A percentile compares a stretch with the other conserved stretches of the same genome.
Conservation (phyloP, 164 flowering plant species). For the Aristolochia contorta region DNA sequence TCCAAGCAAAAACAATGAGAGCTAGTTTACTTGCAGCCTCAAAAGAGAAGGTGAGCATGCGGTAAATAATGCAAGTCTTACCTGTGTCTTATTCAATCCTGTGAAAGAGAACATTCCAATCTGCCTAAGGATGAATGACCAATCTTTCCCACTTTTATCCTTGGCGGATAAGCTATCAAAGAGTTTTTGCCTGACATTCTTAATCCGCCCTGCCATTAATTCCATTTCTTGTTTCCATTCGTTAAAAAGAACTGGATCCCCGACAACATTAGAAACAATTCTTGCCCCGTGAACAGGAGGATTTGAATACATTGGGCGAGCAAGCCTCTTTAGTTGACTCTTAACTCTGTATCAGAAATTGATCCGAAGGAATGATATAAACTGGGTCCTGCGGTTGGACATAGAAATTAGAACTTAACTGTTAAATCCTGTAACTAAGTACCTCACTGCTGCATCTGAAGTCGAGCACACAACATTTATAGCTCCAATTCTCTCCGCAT, state of each 20-base stretch:
- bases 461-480: constrained; percentile 86
- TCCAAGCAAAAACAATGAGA: too few relatives aligned
- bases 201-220: constrained; percentile 94
- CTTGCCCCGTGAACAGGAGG: constrained; percentile 95
- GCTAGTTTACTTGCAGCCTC: neutral
- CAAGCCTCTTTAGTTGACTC: constrained; percentile 93
- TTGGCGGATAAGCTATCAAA: constrained; percentile 62
- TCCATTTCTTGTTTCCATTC: constrained; percentile 98
- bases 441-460: constrained; percentile 85
- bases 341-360: constrained; percentile 54
- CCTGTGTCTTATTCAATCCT: constrained; percentile 91
- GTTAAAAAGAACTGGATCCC: constrained; percentile 60
- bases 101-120: constrained; percentile 99
- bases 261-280: constrained; percentile 90
- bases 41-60: neutral
- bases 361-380: neutral
- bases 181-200: constrained; percentile 75
- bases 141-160: constrained; percentile 86
- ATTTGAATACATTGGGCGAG: constrained; percentile 97
- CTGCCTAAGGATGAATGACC: constrained; percentile 90
- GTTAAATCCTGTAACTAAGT: neutral
- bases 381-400: neutral
- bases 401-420: neutral
- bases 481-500: constrained; percentile 95
- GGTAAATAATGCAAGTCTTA: constrained; percentile 14